Percentiles rank a stretch among this genome's conserved stretches.
Conservation (phyloP, 192 early-diverging fungal species). For the Phycomyces blakesleeanus region DNA sequence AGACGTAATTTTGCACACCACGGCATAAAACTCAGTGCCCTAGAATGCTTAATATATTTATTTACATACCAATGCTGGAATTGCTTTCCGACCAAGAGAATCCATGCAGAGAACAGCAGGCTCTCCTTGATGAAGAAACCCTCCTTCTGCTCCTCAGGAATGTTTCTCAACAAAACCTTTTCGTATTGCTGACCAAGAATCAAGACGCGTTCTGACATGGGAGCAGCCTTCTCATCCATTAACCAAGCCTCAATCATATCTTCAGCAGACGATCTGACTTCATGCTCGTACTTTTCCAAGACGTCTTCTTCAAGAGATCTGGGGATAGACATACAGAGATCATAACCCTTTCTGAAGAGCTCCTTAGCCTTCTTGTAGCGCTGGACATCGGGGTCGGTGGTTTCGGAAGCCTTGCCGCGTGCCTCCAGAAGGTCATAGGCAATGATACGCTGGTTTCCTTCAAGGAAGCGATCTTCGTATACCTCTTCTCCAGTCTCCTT, state of each 20-base stretch:
- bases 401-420: constrained; percentile 40
- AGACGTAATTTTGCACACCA: neutral
- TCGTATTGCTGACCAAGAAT: constrained; percentile 62
- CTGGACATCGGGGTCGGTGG: constrained; percentile 46
- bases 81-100: constrained; percentile 55
- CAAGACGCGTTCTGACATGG: constrained; percentile 55
- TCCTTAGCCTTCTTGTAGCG: constrained; percentile 54
- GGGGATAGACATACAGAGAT: constrained; percentile 49
- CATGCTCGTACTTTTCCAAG: constrained; percentile 44
- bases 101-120: constrained; percentile 45
- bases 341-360: constrained; percentile 45
- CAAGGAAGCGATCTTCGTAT: constrained; percentile 39
- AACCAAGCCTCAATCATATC: constrained; percentile 55
- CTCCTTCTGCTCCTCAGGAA: constrained; percentile 35
- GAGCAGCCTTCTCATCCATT: constrained; percentile 57
- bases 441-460: constrained; percentile 34
- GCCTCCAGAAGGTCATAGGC: constrained; percentile 49
- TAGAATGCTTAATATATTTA: neutral
- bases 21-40: neutral
- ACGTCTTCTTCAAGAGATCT: constrained; percentile 43
- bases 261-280: constrained; percentile 50
- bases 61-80: constrained; percentile 45
- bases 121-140: constrained; percentile 39
- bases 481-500: constrained; percentile 8
- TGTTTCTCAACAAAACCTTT: constrained; percentile 37